Base-by-base conservation (phyloP, 371 early-diverging fungal species). In the Zopfochytrium polystomum region DNA sequence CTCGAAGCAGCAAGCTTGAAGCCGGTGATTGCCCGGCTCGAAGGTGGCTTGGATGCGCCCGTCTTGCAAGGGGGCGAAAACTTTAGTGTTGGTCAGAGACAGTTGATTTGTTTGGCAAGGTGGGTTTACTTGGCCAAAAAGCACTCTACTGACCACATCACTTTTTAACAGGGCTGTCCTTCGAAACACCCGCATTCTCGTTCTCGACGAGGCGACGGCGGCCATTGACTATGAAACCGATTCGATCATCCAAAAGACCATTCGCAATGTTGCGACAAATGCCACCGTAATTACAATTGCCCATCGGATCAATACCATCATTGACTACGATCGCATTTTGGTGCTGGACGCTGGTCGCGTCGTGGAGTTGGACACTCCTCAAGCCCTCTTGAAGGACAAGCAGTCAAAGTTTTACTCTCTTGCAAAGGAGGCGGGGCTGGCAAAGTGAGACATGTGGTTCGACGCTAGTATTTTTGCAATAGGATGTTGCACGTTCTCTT, bases 231-330 rank as follows among this genome's bases (percentile, higher is more conserved):
- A 70, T 15, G 83, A 77, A 34, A 84, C 89, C 2, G 91, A 90
- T 58, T 80, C 83, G 51, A 74, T 80, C 58, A 89, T 91, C 63
- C 91, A 90, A 63, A 66, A 80, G 64, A 90, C 89, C 2, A 91
- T 95, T 57, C 84, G 92, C 30, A 85, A 86, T 58, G 78, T 82
- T 38, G 82, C 88, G 44, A 64, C 35, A 26, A 62, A 71, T 11
- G 66, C 63, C 1, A 77, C 75, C 15, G 67, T 77, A 1, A 54
- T 77, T 25, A 65, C 63, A 4, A 74, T 77, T 52, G 75, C 75
- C 1, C 78, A 77, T 50, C 60, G 74, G 23, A 71, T 93, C 31
- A 79, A 83, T 23, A 73, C 76, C 18, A 72, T 79, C 33, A 70
- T 74, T 42, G 76, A 79, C 52, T 73, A 70, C 54, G n/a, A n/a